Evolutionary conservation across 2,329 filamentous ascomycete genomes (phyloP).

Genomic region (Xylaria sp.): DNA sequence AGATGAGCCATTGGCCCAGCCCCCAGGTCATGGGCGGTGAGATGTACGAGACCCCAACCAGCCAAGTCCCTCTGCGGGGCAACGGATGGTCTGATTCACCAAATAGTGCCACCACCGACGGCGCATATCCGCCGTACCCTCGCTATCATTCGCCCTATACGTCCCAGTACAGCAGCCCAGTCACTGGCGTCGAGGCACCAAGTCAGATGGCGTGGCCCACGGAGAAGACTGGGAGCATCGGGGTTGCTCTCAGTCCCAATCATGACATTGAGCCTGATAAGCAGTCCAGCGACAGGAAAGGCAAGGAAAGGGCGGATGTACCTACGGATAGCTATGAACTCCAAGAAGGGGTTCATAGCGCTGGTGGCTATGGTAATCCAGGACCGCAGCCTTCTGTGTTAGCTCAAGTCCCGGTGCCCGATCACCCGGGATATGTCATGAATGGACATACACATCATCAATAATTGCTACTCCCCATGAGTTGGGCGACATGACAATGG

Average conservation of each 20-base stretch:
- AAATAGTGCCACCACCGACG: conserved; percentile 37
- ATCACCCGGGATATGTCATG: conserved; percentile 43
- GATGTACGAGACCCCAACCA: conserved; percentile 49
- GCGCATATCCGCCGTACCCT: conserved; percentile 31
- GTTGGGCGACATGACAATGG: neutral
- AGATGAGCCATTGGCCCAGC: conserved; percentile 41
- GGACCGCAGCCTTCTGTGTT: conserved; percentile 17
- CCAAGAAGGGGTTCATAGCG: conserved; percentile 39
- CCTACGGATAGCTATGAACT: conserved; percentile 45
- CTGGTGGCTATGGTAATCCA: conserved; percentile 23
- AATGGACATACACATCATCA: conserved; percentile 21
- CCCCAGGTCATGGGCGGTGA: conserved; percentile 34
- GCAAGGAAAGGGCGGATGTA: conserved; percentile 32
- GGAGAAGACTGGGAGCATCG: conserved; percentile 36
- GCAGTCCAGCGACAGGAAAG: conserved; percentile 36
- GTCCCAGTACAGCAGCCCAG: conserved; percentile 55
- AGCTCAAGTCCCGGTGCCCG: conserved; percentile 38
- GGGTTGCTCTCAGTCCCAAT: conserved; percentile 40
- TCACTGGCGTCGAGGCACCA: conserved; percentile 39
- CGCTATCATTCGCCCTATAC: conserved; percentile 56
- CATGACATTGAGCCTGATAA: conserved; percentile 23
- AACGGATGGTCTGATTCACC: conserved; percentile 52
- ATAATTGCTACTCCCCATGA: neutral
- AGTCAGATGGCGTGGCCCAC: conserved; percentile 36
- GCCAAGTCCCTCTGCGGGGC: conserved; percentile 47